Base-by-base conservation (phyloP, 2,329 filamentous ascomycete genomes). In the Chrysoporthe cubensis region DNA sequence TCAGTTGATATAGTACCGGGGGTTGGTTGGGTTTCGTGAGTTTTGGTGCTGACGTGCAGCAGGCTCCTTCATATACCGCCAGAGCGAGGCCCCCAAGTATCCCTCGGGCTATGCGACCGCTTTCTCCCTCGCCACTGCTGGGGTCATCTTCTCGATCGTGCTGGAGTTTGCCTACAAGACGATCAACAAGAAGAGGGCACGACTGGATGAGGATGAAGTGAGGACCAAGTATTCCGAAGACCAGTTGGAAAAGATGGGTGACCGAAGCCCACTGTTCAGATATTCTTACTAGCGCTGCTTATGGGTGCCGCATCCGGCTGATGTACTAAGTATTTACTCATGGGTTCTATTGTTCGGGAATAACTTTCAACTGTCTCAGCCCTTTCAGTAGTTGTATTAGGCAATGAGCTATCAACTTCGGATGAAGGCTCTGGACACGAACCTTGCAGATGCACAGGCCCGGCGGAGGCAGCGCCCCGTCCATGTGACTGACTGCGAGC, bases 191-290 rank as follows among this genome's bases (percentile, higher is more conserved):
- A 71, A 65, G 34, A 77, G 75, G 68, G 73, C 71, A 0, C 69
- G 65, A 50, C 66, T 75, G 32, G 62, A 71, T 2, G 74, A 75
- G 60, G 59, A 61, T n/a, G 72, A 73, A 9, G 75, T 66, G 11
- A 71, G 77, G 16, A 76, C 74, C n/a, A 74, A 69, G 67, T 81
- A 80, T 66, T 75, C 73, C 0, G 78, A 81, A 44, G 74, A 80
- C 18, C 74, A 82, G 67, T 57, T 81, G 72, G 69, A 80, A 66
- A 75, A 78, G 18, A 68, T 81, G 74, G 80, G 80, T 5, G 80
- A 82, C 61, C 77, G 75, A 71, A 80, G 77, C 59, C 80, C 80
- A 0, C 76, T 81, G 48, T 82, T 78, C 66, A 79, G 76, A 70
- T 81, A 82, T 69, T 32, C 56, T 32, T 34, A 60, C 26, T 59